Conservation (phyloP, 106 monocot genomes). For the Dioscorea dumetorum region DNA sequence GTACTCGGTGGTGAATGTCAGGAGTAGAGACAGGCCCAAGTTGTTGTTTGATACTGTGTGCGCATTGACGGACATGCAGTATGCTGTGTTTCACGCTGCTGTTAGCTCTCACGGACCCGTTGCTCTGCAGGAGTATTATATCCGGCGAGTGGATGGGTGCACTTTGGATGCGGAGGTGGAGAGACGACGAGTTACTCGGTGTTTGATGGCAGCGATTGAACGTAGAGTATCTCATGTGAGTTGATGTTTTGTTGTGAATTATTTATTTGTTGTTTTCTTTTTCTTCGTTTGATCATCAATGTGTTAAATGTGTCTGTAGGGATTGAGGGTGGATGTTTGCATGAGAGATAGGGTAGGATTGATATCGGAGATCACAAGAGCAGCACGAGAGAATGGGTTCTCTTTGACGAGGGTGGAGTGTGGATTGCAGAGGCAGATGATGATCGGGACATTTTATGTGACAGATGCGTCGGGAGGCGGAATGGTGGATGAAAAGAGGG, state of each 20-base stretch:
- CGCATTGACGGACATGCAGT: conserved; percentile 64
- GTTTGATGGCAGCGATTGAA: conserved; percentile 55
- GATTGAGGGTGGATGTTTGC: conserved; percentile 33
- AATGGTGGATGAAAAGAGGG: conserved; percentile 11
- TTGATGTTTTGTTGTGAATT: background rate
- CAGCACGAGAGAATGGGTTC: conserved; percentile 52
- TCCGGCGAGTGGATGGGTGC: conserved; percentile 41
- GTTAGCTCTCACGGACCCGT: conserved; percentile 37
- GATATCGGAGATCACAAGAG: conserved; percentile 47
- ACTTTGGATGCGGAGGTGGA: conserved; percentile 34
- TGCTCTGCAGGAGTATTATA: conserved; percentile 65
- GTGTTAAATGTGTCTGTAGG: conserved; percentile 13
- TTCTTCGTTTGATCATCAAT: too few species aligned
- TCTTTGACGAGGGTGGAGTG: conserved; percentile 46
- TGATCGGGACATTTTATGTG: conserved; percentile 52
- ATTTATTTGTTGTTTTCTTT: background rate
- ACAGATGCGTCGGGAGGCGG: conserved; percentile 20
- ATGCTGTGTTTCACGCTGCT: conserved; percentile 60
- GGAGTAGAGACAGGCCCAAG: conserved; percentile 53
- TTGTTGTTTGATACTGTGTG: conserved; percentile 70
- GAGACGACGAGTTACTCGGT: conserved; percentile 31
- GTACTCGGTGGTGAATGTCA: conserved; percentile 56
- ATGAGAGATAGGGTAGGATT: conserved; percentile 36
- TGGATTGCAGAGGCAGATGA: conserved; percentile 18
- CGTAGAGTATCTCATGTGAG: conserved; percentile 55